Evolutionary conservation across 805 yeast species (phyloP), one percentile per base, ranked within the genome.

Genomic region (Pichia thaimueangensis): DNA sequence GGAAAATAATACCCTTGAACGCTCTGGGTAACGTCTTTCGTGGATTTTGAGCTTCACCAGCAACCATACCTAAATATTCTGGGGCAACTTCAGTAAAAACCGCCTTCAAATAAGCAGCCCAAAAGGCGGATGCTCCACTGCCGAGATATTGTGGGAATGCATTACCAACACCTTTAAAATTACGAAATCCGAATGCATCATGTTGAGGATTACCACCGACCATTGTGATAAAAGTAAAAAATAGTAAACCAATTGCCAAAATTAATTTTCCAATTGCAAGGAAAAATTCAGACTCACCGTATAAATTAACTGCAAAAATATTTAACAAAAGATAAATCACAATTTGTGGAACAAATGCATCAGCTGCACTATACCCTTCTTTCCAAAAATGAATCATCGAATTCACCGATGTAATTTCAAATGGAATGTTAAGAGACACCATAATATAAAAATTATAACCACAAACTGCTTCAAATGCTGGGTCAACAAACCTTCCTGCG

Each of bases 221-320:
- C 94, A 86, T 86, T 6, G 88, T 79, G 41, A 85, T 58, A 52
- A 86, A 81, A 2, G 93, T 84, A 60, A 82, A 86, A 22, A 82
- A 54, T 45, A 86, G 72, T 36, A 86, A 67, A 2, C 93, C 95
- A n/a, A 80, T 58, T 12, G 89, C 87, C 37, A 86, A 67, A 5
- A 85, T 48, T 43, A 86, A 75, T 56, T 86, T 86, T 37, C 85
- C 82, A 23, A 85, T 67, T 1, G 89, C 76, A 17, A 86, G 64
- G 81, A 83, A 80, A 56, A 86, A 87, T 60, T 86, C 95, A 20
- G 80, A 69, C 57, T 86, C 95, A 25, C 96, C 96, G 53, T 82
- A 86, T 47, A 73, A 71, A 32, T 68, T 68, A 21, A 86, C 95
- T 0, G 91, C 88, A 54, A 82, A 78, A 9, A 84, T 57, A 47